phyloP scores from a whole-genome alignment of 1,139 yeast species.

The Candida labiduridarum region DNA sequence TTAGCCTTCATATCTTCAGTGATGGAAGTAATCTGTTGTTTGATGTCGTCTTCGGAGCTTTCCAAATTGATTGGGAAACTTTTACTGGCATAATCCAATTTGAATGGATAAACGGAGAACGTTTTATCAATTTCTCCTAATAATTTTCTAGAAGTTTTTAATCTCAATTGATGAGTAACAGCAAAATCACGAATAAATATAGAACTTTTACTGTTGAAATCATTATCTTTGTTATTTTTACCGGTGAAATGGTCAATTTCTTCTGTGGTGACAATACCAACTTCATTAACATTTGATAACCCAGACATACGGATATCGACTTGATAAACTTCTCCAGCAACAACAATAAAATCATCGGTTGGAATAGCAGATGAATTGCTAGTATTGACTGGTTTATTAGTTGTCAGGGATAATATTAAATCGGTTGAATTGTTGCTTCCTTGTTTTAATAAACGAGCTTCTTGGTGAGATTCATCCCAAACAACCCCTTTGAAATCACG shows the following conservation, averaged over 20 bases:
- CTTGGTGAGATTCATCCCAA: constrained; percentile 88
- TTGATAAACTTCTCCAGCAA: constrained; percentile 83
- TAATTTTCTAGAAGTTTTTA: constrained; percentile 73
- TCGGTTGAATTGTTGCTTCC: constrained; percentile 37
- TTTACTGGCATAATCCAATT: constrained; percentile 65
- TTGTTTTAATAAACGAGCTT: constrained; percentile 54
- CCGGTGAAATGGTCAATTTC: constrained; percentile 66
- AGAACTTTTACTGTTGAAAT: constrained; percentile 65
- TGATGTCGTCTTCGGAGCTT: constrained; percentile 31
- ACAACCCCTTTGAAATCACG: constrained; percentile 89
- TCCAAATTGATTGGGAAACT: constrained; percentile 55
- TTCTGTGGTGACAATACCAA: constrained; percentile 69
- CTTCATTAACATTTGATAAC: constrained; percentile 50
- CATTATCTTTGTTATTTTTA: constrained; percentile 49
- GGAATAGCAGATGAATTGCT: constrained; percentile 58
- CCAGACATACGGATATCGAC: constrained; percentile 85
- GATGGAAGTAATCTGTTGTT: constrained; percentile 42
- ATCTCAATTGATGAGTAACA: constrained; percentile 71
- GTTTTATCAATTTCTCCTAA: constrained; percentile 69
- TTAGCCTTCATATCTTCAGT: constrained; percentile 57
- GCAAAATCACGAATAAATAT: constrained; percentile 86
- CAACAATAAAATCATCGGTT: constrained; percentile 72
- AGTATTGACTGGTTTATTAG: constrained; percentile 15
- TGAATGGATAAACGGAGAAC: constrained; percentile 90
- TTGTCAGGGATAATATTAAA: constrained; percentile 34